Base-by-base conservation (phyloP, 2,329 filamentous ascomycete genomes). In the Exophiala sp. region DNA sequence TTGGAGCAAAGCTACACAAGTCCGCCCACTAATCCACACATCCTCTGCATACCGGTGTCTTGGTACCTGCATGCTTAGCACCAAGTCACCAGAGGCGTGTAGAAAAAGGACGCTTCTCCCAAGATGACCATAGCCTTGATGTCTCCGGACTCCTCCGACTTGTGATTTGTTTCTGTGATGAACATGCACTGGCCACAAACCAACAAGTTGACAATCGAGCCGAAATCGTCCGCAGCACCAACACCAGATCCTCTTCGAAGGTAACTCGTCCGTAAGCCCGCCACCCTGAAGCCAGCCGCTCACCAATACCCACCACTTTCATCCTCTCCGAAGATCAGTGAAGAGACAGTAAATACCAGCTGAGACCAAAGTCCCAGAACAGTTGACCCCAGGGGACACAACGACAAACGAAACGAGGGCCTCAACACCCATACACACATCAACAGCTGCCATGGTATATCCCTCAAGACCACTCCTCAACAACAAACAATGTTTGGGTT, bases 291-390 rank as follows among this genome's bases (percentile, higher is more conserved):
- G 21, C 33, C 41, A 29, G 6, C 47, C 12, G 20, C 39, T 51
- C 50, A 46, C 55, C 50, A 41, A 21, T 7, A 47, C 14, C 7
- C 47, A 41, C 35, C 36, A 36, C 44, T 52, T 58, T 54, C 55
- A 54, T 52, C 49, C 49, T 59, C 58, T 61, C 58, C 58, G 53
- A 61, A 50, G 55, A 61, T 61, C 50, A 57, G 58, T 46, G 57
- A 52, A 54, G 57, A 60, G 48, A 54, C 48, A 48, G 38, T 21
- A 29, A 34, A 8, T 35, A 21, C 29, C 21, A 43, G 57, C 50
- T 52, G 53, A 54, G 45, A 56, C 42, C 18, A 20, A 39, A 42
- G 16, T 43, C 40, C 35, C 48, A 20, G 47, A 52, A 32, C 39
- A 47, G 33, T 18, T 21, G 20, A 51, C 12, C 11, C 45, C 32